phyloP scores from a whole-genome alignment of 2,329 filamentous ascomycete species.

The Aspergillus hortae region DNA sequence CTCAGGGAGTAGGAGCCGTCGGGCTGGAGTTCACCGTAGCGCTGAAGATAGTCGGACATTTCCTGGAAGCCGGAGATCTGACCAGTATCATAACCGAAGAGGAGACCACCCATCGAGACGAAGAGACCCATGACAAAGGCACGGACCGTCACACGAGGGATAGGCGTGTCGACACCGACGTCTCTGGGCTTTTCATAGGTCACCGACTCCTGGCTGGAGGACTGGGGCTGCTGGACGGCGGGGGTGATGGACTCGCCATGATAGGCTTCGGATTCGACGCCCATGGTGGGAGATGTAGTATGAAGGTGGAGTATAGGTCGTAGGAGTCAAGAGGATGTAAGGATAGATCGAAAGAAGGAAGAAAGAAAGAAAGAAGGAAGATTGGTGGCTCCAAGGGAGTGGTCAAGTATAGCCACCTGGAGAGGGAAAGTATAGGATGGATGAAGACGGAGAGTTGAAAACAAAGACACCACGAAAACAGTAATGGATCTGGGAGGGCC shows the following conservation, averaged over 20 bases:
- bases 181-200: conserved; percentile 21
- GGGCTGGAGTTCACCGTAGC: conserved; percentile 33
- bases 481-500: conserved; percentile 2
- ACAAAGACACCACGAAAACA: conserved; percentile 1
- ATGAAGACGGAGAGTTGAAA: not conserved
- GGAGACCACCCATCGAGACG: conserved; percentile 45
- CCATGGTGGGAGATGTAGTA: conserved; percentile 21
- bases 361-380: not conserved
- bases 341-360: not conserved
- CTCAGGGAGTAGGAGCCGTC: conserved; percentile 35
- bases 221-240: conserved; percentile 15
- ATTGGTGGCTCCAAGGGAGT: not conserved
- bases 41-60: conserved; percentile 40
- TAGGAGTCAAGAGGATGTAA: not conserved
- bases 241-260: conserved; percentile 32
- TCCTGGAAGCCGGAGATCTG: conserved; percentile 45
- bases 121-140: conserved; percentile 42
- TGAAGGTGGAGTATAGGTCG: not conserved
- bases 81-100: conserved; percentile 45
- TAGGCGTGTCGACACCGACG: conserved; percentile 25
- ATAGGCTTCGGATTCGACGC: conserved; percentile 24
- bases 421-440: not conserved
- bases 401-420: not conserved
- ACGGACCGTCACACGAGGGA: conserved; percentile 35
- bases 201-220: conserved; percentile 24